These are phyloP conservation scores for Sclerotinia minor DNA, from an alignment of 2,329 filamentous ascomycete genomes.

Conservation along the genomic window DNA sequence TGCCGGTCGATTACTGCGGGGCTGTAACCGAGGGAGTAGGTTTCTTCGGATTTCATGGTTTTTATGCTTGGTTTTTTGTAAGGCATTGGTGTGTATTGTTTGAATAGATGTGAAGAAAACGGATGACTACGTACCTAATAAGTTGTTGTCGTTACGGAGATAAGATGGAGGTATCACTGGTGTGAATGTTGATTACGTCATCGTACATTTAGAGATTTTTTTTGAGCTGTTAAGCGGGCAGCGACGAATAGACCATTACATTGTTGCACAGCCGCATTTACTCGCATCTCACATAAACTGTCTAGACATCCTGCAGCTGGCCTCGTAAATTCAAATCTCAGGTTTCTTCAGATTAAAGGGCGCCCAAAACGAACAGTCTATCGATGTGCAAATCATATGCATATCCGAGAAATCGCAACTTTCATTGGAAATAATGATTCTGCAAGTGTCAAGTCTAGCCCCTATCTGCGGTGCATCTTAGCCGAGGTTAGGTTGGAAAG, in stretches of 20 bases:
- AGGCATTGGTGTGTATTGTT: neutral
- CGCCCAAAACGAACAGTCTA: too few relatives aligned
- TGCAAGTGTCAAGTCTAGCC: too few relatives aligned
- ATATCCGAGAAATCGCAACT: too few relatives aligned
- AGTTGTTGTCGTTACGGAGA: neutral
- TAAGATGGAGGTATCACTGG: slow-evolving; percentile 5
- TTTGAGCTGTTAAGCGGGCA: too few relatives aligned
- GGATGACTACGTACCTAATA: neutral
- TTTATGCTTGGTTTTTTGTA: neutral
- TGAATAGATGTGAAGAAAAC: neutral
- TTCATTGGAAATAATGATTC: too few relatives aligned
- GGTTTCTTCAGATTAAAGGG: too few relatives aligned
- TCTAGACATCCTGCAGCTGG: neutral
- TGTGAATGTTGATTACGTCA: slow-evolving; percentile 6
- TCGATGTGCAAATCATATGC: too few relatives aligned
- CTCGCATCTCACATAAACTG: neutral
- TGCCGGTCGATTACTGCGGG: slow-evolving; percentile 9
- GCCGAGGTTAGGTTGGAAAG: too few relatives aligned
- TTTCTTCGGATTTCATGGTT: slow-evolving; percentile 18
- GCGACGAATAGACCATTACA: neutral
- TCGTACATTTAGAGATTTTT: neutral
- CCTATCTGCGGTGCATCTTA: too few relatives aligned
- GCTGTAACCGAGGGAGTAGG: slow-evolving; percentile 18
- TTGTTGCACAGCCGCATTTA: neutral
- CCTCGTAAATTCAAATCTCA: neutral